Conservation (phyloP, 805 yeast species). For the Nakazawaea populi region DNA sequence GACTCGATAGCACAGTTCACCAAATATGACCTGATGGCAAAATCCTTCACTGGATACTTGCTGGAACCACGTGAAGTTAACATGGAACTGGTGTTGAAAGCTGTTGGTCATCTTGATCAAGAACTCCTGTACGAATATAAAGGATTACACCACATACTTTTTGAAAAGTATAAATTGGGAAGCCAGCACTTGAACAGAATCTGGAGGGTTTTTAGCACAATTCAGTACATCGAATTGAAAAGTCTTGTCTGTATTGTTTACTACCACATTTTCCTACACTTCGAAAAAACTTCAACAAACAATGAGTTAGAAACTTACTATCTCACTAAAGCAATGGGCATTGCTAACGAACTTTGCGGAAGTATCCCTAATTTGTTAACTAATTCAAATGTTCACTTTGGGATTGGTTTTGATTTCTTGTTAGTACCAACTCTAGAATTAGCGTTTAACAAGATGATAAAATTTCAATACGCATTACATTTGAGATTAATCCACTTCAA, state of each 20-base stretch:
- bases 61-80: background rate
- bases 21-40: conserved; percentile 13
- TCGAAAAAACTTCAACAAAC: conserved; percentile 9
- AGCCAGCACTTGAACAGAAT: background rate
- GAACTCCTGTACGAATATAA: background rate
- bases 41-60: background rate
- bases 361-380: background rate
- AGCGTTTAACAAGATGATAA: conserved; percentile 32
- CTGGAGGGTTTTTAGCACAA: background rate
- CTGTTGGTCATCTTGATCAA: background rate
- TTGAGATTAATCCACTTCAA: conserved; percentile 25
- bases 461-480: conserved; percentile 19
- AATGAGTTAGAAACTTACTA: background rate
- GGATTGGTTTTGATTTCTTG: conserved; percentile 31
- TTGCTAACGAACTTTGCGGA: background rate
- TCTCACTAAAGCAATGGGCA: background rate
- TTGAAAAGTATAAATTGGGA: background rate
- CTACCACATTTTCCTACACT: conserved; percentile 16
- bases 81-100: background rate
- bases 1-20: conserved; percentile 15
- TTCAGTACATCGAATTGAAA: conserved; percentile 6
- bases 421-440: conserved; percentile 32
- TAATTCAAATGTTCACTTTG: conserved; percentile 15
- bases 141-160: background rate
- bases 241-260: conserved; percentile 16